Base-by-base conservation (phyloP, 192 early-diverging fungal genomes). In the Chytriomyces confervae region DNA sequence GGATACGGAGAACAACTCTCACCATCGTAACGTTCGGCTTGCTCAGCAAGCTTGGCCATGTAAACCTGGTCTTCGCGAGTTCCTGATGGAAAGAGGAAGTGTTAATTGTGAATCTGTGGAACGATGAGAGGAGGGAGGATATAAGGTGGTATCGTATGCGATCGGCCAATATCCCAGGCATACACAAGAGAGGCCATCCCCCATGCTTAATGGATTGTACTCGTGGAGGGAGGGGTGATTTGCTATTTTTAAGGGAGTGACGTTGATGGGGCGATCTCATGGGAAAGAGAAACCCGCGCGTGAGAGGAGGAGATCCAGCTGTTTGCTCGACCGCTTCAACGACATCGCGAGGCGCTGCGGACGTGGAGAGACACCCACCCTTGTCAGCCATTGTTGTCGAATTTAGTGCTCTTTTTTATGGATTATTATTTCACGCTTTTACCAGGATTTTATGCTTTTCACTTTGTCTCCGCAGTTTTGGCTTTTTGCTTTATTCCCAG, bases 11-110 rank as follows among this genome's bases (percentile, higher is more conserved):
- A 11, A 48, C 43, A 61, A 7, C 57, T 88, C 89, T 83, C 90
- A 97, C 96, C 96, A 84, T 98, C 97, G 85, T 98, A 98, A 80
- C 97, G 92, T 89, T 98, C 97, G 77, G 97, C 97, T 87, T 98
- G 97, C 88, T 98, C 97, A 79, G 96, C 93, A 81, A 98, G 93
- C 92, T 97, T 97, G 89, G 96, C 96, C 94, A 96, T 95, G 91
- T 96, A 98, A 75, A 96, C 97, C 85, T 92, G 91, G 84, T 95
- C 91, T 77, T 87, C 86, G 50, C 86, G 83, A 45, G 72, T 48
- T 82, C 71, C 81, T 82, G 69, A 27, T 46, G 44, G 68, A 48
- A 62, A 49, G 60, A 60, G n/a, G 68, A 47, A 60, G 10, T 18
- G 64, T 53, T n/a, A 64, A 68, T 48, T 18, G 36, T 47, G 66